A percentile compares a stretch with the other conserved stretches of the same genome.
These are phyloP conservation scores for Acidomyces sp. DNA, from an alignment of 495 filamentous ascomycete genomes.

Conservation along the genomic window DNA sequence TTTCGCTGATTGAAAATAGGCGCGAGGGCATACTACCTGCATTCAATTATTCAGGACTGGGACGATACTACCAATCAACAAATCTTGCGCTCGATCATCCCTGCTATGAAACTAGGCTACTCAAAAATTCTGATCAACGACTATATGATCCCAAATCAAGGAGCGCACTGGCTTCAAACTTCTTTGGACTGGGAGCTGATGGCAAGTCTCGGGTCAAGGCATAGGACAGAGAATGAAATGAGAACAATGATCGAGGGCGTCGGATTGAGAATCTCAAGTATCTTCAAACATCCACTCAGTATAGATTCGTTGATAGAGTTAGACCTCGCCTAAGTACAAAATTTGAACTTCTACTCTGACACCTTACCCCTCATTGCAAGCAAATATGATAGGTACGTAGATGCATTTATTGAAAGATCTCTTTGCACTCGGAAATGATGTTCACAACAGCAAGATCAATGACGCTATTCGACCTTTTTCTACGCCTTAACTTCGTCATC, in stretches of 20 bases:
- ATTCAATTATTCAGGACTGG: constrained; percentile 18
- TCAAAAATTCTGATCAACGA: constrained; percentile 40
- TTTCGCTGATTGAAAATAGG: no score
- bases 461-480: no score
- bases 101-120: constrained; percentile 37
- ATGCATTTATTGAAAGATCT: no score
- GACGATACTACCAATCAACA: constrained; percentile 2
- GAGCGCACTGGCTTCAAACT: constrained; percentile 32
- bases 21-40: constrained; percentile 28
- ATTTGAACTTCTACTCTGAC: no score
- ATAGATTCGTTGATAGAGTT: no score
- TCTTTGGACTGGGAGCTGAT: constrained; percentile 38
- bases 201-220: constrained; percentile 25
- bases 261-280: constrained; percentile 33
- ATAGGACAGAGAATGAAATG: constrained; percentile 31
- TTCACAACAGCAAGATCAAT: no score
- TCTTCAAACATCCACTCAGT: no score
- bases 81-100: constrained; percentile 9
- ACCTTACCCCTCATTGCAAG: no score
- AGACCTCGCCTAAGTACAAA: no score
- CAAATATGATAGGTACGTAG: no score
- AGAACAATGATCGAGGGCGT: constrained; percentile 26
- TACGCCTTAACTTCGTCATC: no score
- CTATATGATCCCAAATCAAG: constrained; percentile 35
- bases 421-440: no score